phyloP scores from a whole-genome alignment of 1,139 yeast species.

The Nakaseomyces kungkrabaensis region DNA sequence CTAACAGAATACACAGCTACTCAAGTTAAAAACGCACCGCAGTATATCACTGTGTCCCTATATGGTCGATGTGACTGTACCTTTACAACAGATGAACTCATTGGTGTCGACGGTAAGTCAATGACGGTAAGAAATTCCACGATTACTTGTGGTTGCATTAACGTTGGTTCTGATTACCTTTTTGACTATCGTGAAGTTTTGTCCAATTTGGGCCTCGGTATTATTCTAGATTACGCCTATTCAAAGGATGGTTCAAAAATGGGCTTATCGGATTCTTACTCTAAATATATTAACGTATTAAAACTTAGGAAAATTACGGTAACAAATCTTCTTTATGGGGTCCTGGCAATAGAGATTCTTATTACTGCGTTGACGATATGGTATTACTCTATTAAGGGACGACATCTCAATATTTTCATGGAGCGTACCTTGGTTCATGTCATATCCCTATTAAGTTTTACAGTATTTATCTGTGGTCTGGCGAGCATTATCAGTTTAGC shows the following conservation, averaged over 20 bases:
- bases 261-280: constrained; percentile 8
- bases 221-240: constrained; percentile 26
- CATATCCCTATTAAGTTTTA: constrained; percentile 19
- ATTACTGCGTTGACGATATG: constrained; percentile 13
- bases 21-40: constrained; percentile 22
- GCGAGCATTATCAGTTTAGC: constrained; percentile 14
- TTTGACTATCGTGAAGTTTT: constrained; percentile 25
- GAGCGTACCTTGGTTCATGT: constrained; percentile 19
- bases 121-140: constrained; percentile 10
- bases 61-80: constrained; percentile 22
- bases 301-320: constrained; percentile 12
- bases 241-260: constrained; percentile 5
- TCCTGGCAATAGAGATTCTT: constrained; percentile 10
- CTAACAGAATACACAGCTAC: constrained; percentile 21
- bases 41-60: constrained; percentile 18
- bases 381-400: constrained; percentile 24
- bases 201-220: constrained; percentile 19
- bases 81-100: constrained; percentile 6
- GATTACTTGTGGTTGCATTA: constrained; percentile 10
- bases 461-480: constrained; percentile 17
- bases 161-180: constrained; percentile 14
- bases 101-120: background rate
- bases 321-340: constrained; percentile 15
- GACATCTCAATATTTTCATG: constrained; percentile 13
- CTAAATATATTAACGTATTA: constrained; percentile 9